Evolutionary conservation across 2,329 filamentous ascomycete genomes (phyloP).

Genomic region (Lecanoromycetidae sp.): DNA sequence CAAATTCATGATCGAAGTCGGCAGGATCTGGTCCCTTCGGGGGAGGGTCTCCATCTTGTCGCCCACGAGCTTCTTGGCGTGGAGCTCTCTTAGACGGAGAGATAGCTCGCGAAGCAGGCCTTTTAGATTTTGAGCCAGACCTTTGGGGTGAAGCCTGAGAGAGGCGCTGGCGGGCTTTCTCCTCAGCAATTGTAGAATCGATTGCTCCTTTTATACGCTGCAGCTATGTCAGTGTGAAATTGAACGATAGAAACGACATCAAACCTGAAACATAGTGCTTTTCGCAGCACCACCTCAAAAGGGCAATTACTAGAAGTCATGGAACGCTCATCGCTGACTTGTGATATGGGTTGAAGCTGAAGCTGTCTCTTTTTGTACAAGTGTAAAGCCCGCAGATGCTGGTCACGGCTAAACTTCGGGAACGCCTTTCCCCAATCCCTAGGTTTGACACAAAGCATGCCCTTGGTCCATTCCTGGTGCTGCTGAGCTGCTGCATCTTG

Average conservation of each 20-base stretch:
- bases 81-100: slow-evolving; percentile 25
- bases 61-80: slow-evolving; percentile 33
- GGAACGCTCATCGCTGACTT: too few species aligned
- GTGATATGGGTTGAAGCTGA: too few species aligned
- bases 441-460: too few species aligned
- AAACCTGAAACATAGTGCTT: slow-evolving; percentile 18
- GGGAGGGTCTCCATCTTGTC: slow-evolving; percentile 32
- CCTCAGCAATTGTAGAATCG: slow-evolving; percentile 17
- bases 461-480: not conserved
- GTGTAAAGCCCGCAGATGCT: too few species aligned
- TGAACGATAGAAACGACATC: not conserved
- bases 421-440: too few species aligned
- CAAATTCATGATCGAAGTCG: slow-evolving; percentile 76
- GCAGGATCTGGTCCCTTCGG: slow-evolving; percentile 61
- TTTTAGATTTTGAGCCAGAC: slow-evolving; percentile 15
- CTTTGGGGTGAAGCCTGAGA: slow-evolving; percentile 17
- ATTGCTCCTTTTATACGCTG: slow-evolving; percentile 19
- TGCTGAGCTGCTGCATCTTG: not conserved
- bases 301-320: too few species aligned
- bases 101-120: slow-evolving; percentile 22
- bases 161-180: slow-evolving; percentile 19
- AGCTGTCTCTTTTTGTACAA: too few species aligned
- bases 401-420: too few species aligned
- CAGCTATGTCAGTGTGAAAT: not conserved
- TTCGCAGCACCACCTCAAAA: not conserved